Base-by-base conservation (phyloP, 495 filamentous ascomycete species). In the Aspergillus ostianus region DNA sequence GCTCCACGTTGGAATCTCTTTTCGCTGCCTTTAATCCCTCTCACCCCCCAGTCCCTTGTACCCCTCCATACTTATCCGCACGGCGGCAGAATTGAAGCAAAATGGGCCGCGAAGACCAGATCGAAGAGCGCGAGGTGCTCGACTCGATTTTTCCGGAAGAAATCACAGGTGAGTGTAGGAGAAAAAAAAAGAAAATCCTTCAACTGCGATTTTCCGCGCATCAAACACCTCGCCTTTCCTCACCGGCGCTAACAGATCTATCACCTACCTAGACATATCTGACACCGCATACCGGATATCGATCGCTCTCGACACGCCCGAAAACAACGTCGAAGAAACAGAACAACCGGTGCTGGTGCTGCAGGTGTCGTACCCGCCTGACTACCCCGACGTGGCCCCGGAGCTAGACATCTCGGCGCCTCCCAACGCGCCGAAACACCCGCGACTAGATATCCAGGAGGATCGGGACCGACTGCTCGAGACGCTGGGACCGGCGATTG, bases 111-210 rank as follows among this genome's bases (percentile, higher is more conserved):
- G 94, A 98, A 77, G 94, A 98, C 57, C 94, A 98, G 73, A 77
- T 84, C 54, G 93, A 98, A 78, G 94, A 98, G 80, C 88, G 93
- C 64, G 94, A 97, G 72, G 93, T 98, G 56, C 90, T 98, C 63
- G 91, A 93, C 67, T 96, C 92, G 56, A 99, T 99, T 65, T 99
- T 97, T 67, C 93, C 95, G 13, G 95, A 99, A 41, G 95, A 99
- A 73, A 96, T 98, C 53, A 90, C 87, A 83, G 90, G 93, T 95
- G 18, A 41, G 13, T 36, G 2, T 10, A 41, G 3, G 21, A 30
- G 9, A 47, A 32, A 15, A 46, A 13, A 21, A 20, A 49, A 49
- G 13, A 49, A 21, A 49, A 26, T 20, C 7, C 19, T 3, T 21
- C 19, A n/a, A 17, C 7, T 2, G 47, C n/a, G 32, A 20, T 32